Conservation (phyloP, 257 asterid species). For the Agastache rugosa region DNA sequence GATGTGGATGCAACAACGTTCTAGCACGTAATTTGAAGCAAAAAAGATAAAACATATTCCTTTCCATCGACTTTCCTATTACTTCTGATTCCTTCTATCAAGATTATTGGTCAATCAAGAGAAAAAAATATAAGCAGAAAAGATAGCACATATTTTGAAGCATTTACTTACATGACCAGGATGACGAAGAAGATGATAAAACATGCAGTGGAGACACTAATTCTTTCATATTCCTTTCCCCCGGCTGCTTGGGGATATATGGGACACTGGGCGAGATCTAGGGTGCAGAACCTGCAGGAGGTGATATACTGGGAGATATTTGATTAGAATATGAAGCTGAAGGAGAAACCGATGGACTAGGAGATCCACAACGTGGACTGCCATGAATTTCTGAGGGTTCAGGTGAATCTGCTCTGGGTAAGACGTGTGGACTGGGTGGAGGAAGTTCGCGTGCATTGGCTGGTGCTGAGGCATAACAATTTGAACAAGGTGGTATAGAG, state of each 20-base stretch:
- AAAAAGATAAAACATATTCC: no score
- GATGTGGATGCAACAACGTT: no score
- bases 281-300: constrained; percentile 35
- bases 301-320: constrained; percentile 42
- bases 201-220: constrained; percentile 46
- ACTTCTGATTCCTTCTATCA: no score
- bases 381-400: constrained; percentile 37
- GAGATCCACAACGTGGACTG: constrained; percentile 41
- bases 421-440: constrained; percentile 37
- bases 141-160: not conserved
- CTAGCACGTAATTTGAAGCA: no score
- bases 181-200: constrained; percentile 44
- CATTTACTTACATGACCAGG: constrained; percentile 57
- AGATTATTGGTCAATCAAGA: not conserved
- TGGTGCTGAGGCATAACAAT: constrained; percentile 45
- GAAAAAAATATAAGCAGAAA: constrained; percentile 15
- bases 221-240: constrained; percentile 34
- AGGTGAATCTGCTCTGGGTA: constrained; percentile 38
- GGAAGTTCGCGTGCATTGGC: not conserved
- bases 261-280: constrained; percentile 35
- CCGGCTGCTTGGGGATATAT: not conserved
- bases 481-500: constrained; percentile 41
- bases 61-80: no score
- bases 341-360: constrained; percentile 49
- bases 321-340: constrained; percentile 7